Percentiles rank a stretch among this genome's conserved stretches.
phyloP scores from a whole-genome alignment of 2,329 filamentous ascomycete species.

The Botryosphaeria agaves region DNA sequence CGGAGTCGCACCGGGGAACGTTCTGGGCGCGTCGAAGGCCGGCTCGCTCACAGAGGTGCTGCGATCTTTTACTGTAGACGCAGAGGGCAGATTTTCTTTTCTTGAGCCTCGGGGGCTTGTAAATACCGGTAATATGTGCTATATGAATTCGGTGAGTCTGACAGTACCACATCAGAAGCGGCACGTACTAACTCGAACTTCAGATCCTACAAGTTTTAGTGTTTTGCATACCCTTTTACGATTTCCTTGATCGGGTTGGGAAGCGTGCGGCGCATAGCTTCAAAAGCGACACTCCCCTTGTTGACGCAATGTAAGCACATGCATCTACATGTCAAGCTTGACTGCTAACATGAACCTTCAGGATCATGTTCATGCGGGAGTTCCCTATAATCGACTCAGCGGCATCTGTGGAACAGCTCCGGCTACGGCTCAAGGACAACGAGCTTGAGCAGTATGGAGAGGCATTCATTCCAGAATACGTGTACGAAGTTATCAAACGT shows the following conservation, averaged over 20 bases:
- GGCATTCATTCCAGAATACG: constrained; percentile 80
- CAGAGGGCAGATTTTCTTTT: constrained; percentile 53
- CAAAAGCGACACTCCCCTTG: constrained; percentile 82
- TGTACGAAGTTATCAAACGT: constrained; percentile 81
- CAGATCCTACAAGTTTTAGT: constrained; percentile 90
- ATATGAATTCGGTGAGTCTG: constrained; percentile 92
- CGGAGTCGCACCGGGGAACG: constrained; percentile 17
- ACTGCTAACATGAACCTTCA: constrained; percentile 17
- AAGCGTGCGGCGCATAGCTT: constrained; percentile 77
- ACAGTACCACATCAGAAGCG: not conserved
- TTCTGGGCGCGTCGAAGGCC: constrained; percentile 28
- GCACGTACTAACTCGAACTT: constrained; percentile 15
- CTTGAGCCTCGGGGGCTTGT: constrained; percentile 85
- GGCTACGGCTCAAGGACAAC: constrained; percentile 55
- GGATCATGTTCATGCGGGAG: constrained; percentile 92
- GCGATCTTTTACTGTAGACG: constrained; percentile 50
- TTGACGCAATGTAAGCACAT: constrained; percentile 70
- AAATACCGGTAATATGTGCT: constrained; percentile 98
- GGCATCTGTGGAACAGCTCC: constrained; percentile 53
- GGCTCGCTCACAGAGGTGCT: constrained; percentile 63
- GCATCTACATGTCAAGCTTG: not conserved
- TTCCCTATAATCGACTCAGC: constrained; percentile 77
- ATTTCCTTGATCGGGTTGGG: constrained; percentile 76
- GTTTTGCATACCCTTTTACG: constrained; percentile 86
- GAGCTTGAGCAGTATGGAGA: constrained; percentile 86